A percentile compares a stretch with the other conserved stretches of the same genome.
phyloP scores from a whole-genome alignment of 2,329 filamentous ascomycete genomes.

The Diaporthe citri region DNA sequence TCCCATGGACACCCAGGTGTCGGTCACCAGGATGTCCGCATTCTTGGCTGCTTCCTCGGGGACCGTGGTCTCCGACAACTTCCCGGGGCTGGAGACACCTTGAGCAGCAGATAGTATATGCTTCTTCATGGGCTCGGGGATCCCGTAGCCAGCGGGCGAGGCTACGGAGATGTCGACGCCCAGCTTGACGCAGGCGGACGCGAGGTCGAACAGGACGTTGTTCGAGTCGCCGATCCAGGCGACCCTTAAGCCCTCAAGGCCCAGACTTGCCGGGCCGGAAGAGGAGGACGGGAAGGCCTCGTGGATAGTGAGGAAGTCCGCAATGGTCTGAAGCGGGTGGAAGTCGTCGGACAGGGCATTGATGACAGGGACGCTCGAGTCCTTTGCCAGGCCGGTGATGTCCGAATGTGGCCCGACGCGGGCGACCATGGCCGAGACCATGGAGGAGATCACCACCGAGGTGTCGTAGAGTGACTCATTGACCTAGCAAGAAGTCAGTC shows the following conservation, averaged over 20 bases:
- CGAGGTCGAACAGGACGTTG: conserved; percentile 95
- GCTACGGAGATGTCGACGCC: conserved; percentile 90
- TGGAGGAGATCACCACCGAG: conserved; percentile 91
- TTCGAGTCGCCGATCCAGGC: conserved; percentile 98
- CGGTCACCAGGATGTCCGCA: conserved; percentile 92
- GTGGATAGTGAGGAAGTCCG: conserved; percentile 91
- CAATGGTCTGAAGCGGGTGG: conserved; percentile 94
- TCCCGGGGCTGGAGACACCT: conserved; percentile 70
- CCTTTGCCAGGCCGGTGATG: conserved; percentile 75
- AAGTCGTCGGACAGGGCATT: conserved; percentile 91
- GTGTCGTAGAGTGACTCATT: conserved; percentile 98
- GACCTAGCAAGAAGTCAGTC: conserved; percentile 62
- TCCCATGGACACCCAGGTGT: conserved; percentile 99
- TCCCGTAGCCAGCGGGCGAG: conserved; percentile 86
- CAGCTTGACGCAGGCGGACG: conserved; percentile 87
- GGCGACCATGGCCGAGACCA: conserved; percentile 87
- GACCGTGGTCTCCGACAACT: conserved; percentile 79
- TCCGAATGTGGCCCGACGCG: conserved; percentile 84
- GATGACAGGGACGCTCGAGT: conserved; percentile 84
- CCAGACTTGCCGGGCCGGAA: conserved; percentile 59
- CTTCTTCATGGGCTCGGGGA: conserved; percentile 79
- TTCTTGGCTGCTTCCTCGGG: conserved; percentile 88
- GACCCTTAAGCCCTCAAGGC: conserved; percentile 86
- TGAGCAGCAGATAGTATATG: conserved; percentile 76
- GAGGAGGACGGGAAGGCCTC: conserved; percentile 75